Evolutionary conservation across 1,139 yeast species (phyloP), one percentile per base, ranked within the genome.

Genomic region (Meyerozyma elateridarum): DNA sequence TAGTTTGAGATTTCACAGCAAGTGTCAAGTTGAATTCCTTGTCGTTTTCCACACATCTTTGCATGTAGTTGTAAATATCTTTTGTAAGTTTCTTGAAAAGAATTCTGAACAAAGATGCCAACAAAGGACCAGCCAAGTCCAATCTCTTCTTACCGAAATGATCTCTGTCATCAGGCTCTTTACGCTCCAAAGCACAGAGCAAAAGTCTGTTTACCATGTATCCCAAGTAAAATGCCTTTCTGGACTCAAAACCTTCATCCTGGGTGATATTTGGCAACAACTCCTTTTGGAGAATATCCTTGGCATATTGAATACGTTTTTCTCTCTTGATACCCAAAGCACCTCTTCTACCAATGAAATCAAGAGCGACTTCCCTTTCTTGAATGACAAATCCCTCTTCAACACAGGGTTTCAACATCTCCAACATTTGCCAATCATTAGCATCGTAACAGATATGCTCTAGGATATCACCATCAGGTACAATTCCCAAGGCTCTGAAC

Each of bases 341-440:
- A 63, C 98, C 98, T 79, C 99, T 88, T 69, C 97, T 85, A 46
- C 98, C 99, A 52, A 91, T 91, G 59, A 82, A 91, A 70, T 91
- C 98, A 45, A 91, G 76, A 1, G 98, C 98, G 34, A 93, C 95
- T 65, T 91, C 98, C 54, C 95, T 81, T 56, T 93, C 97, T 64
- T 93, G 98, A 41, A 93, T 89, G 32, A 91, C 94, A 59, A 91
- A 93, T 36, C 96, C 98, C 67, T 93, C 98, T 61, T 93, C 99
- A 41, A 93, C 95, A 75, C 98, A 91, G 4, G 99, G 98, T 58
- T 91, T 93, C 54, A 93, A 73, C 94, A 91, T 87, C 64, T 93
- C 99, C 61, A 91, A 75, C 98, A 93, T 93, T 64, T 91, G 98
- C 96, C 97, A 89, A 66, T 91, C 99, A 47, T 83, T 85, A 37